Evolutionary conservation across 495 filamentous ascomycete genomes (phyloP).

Genomic region (Penicillium robsamsonii): DNA sequence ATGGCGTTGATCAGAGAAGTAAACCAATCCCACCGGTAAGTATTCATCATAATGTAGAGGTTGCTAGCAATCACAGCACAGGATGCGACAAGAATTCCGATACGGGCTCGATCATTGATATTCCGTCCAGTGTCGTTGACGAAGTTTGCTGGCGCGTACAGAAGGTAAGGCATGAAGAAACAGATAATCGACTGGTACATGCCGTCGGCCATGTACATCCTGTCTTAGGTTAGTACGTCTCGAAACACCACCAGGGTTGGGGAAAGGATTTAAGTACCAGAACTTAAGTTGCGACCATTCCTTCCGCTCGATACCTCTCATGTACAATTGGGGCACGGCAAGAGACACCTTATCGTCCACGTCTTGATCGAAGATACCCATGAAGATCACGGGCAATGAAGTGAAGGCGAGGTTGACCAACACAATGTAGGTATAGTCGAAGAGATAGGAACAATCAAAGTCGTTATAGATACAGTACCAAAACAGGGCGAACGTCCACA

Average conservation of each 20-base stretch:
- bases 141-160: conserved; percentile 67
- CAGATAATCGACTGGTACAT: conserved; percentile 89
- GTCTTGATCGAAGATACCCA: conserved; percentile 97
- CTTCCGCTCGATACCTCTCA: conserved; percentile 90
- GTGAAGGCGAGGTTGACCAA: conserved; percentile 97
- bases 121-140: conserved; percentile 65
- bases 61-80: conserved; percentile 83
- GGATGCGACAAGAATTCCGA: conserved; percentile 79
- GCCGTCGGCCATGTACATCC: conserved; percentile 94
- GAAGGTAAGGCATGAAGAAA: conserved; percentile 87
- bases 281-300: conserved; percentile 98
- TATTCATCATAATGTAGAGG: conserved; percentile 90
- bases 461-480: conserved; percentile 97
- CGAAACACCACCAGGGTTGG: not conserved
- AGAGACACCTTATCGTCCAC: conserved; percentile 91
- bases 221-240: conserved; percentile 36
- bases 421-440: conserved; percentile 96
- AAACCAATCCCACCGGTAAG: conserved; percentile 97
- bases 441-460: conserved; percentile 93
- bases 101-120: conserved; percentile 70
- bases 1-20: conserved; percentile 74
- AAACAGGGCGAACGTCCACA: conserved; percentile 96
- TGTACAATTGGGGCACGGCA: conserved; percentile 92
- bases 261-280: conserved; percentile 57
- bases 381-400: conserved; percentile 90